Conservation (phyloP, 2,329 filamentous ascomycete genomes). For the Phialemoniopsis sp. region DNA sequence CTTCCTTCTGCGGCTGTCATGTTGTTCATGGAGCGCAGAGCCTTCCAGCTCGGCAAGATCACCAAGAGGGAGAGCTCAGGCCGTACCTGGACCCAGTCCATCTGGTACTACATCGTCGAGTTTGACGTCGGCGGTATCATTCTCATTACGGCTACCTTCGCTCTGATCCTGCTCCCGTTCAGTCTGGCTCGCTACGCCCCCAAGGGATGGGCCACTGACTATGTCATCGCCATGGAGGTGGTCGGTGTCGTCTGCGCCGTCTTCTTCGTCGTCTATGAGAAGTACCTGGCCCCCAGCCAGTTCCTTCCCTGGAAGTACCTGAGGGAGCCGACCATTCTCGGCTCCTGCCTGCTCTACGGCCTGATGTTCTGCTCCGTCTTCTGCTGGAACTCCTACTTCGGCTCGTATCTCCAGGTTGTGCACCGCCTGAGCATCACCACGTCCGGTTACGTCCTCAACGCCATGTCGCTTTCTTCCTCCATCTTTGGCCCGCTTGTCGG, state of each 20-base stretch:
- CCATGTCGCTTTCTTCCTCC: slow-evolving; percentile 38
- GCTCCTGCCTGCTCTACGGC: slow-evolving; percentile 33
- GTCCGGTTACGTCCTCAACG: slow-evolving; percentile 37
- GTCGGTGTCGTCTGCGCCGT: slow-evolving; percentile 44
- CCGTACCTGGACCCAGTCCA: slow-evolving; percentile 29
- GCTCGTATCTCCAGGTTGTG: slow-evolving; percentile 45
- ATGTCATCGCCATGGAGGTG: slow-evolving; percentile 43
- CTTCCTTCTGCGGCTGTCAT: slow-evolving; percentile 29
- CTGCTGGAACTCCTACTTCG: slow-evolving; percentile 44
- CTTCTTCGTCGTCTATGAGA: slow-evolving; percentile 53
- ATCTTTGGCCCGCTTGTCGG: slow-evolving; percentile 43
- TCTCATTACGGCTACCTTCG: slow-evolving; percentile 45
- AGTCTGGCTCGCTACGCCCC: slow-evolving; percentile 27
- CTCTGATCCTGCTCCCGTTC: slow-evolving; percentile 49
- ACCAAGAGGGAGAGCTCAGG: slow-evolving; percentile 30
- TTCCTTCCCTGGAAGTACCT: slow-evolving; percentile 53
- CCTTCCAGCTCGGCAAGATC: slow-evolving; percentile 40
- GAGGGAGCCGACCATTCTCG: slow-evolving; percentile 41
- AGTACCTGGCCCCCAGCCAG: slow-evolving; percentile 48
- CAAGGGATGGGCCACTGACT: slow-evolving; percentile 34
- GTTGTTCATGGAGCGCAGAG: slow-evolving; percentile 35
- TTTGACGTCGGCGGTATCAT: slow-evolving; percentile 55
- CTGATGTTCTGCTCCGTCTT: slow-evolving; percentile 37
- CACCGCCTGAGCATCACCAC: slow-evolving; percentile 29
- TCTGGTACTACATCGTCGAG: slow-evolving; percentile 47